These are phyloP conservation scores for Jatropha podagrica DNA, from an alignment of 441 rosid species.

Conservation along the genomic window DNA sequence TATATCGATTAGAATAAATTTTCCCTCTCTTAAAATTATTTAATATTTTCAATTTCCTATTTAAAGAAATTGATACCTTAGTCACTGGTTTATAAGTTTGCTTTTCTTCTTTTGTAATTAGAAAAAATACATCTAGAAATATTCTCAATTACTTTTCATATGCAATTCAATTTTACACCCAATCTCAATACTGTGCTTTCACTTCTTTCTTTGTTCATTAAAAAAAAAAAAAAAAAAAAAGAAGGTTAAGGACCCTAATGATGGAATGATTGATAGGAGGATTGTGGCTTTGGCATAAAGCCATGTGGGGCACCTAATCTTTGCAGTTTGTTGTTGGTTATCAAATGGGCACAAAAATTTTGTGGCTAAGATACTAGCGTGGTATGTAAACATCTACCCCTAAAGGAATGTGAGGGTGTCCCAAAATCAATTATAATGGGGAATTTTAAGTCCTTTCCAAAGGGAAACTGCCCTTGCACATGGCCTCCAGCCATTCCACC, in stretches of 20 bases:
- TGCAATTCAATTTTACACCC: not conserved
- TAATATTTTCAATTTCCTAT: too few relatives aligned
- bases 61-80: too few relatives aligned
- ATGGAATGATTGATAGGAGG: slow-evolving; percentile 29
- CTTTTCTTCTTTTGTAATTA: too few relatives aligned
- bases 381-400: not conserved
- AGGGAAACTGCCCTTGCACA: slow-evolving; percentile 37
- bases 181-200: not conserved
- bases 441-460: slow-evolving; percentile 9
- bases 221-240: too few relatives aligned
- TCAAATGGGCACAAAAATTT: slow-evolving; percentile 10
- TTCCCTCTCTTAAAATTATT: too few relatives aligned
- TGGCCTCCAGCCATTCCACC: slow-evolving; percentile 41
- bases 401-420: slow-evolving; percentile 18
- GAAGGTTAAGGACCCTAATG: not conserved
- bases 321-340: slow-evolving; percentile 25
- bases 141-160: too few relatives aligned
- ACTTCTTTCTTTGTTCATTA: not conserved
- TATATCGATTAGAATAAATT: too few relatives aligned
- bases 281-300: slow-evolving; percentile 31
- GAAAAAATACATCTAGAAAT: too few relatives aligned
- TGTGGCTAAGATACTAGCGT: slow-evolving; percentile 1
- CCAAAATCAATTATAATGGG: slow-evolving; percentile 21
- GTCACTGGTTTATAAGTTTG: too few relatives aligned
- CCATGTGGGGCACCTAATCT: slow-evolving; percentile 42